These are phyloP conservation scores for Lactifluus pinguis DNA, from an alignment of 768 basidiomycete species.

Conservation along the genomic window DNA sequence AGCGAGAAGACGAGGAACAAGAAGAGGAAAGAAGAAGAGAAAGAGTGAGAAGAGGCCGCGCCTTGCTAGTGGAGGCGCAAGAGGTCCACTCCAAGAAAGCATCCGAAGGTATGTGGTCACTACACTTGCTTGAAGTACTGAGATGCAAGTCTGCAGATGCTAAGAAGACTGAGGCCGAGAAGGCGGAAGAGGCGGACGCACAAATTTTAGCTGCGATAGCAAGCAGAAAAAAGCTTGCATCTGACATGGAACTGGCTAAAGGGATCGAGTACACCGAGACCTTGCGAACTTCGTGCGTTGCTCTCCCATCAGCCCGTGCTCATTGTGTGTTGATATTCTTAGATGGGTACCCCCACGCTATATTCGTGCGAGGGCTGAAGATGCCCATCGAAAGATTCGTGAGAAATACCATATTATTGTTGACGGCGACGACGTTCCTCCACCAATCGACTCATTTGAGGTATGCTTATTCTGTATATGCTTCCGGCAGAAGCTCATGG, in stretches of 20 bases:
- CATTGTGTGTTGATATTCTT: not conserved
- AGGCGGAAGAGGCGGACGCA: slow-evolving; percentile 80
- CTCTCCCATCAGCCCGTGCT: not conserved
- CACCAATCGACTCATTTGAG: slow-evolving; percentile 83
- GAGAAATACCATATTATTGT: slow-evolving; percentile 91
- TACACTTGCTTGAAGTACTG: not conserved
- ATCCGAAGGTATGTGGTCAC: slow-evolving; percentile 50
- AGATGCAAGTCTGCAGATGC: slow-evolving; percentile 44
- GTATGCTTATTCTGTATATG: slow-evolving; percentile 31
- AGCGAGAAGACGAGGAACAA: slow-evolving; percentile 61
- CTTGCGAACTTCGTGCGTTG: slow-evolving; percentile 64
- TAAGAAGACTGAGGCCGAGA: slow-evolving; percentile 80
- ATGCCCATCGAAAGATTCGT: slow-evolving; percentile 64
- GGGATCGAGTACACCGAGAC: slow-evolving; percentile 89
- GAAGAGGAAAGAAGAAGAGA: slow-evolving; percentile 74
- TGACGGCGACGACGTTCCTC: slow-evolving; percentile 91
- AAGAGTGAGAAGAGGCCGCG: slow-evolving; percentile 73
- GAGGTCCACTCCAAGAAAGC: slow-evolving; percentile 85
- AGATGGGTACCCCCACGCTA: slow-evolving; percentile 89
- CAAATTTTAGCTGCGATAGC: slow-evolving; percentile 89
- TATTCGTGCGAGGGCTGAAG: slow-evolving; percentile 60
- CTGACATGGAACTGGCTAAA: slow-evolving; percentile 86
- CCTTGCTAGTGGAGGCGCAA: slow-evolving; percentile 86
- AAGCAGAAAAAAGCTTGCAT: slow-evolving; percentile 82
- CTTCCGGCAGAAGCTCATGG: slow-evolving; percentile 9